phyloP scores from a whole-genome alignment of 768 basidiomycete genomes.

The Leccinum rimulosum region DNA sequence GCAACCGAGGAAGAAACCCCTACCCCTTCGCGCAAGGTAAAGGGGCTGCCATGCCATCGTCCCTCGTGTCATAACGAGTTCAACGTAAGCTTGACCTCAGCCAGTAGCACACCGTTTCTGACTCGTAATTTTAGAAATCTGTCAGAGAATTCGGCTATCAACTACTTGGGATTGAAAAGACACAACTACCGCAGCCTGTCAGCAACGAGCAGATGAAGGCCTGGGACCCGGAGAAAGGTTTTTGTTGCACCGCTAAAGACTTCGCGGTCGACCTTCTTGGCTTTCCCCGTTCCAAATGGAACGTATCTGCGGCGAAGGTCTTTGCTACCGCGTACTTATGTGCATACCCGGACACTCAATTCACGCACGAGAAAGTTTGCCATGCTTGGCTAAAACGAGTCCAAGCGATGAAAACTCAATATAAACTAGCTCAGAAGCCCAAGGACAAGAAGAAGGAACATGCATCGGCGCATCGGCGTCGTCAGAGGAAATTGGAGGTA shows the following conservation, averaged over 20 bases:
- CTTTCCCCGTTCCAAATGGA: not conserved
- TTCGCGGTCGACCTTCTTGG: not conserved
- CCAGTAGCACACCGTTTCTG: not conserved
- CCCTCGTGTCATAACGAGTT: not conserved
- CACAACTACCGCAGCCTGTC: not conserved
- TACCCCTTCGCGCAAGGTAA: not conserved
- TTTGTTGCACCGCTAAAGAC: not conserved
- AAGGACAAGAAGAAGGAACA: not conserved
- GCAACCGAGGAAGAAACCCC: too few relatives aligned
- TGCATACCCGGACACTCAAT: not conserved
- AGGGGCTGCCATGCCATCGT: not conserved
- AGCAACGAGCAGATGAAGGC: not conserved
- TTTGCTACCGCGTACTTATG: not conserved
- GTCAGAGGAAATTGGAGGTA: not conserved
- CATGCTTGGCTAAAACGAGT: not conserved
- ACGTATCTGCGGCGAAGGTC: not conserved
- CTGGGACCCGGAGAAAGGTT: not conserved
- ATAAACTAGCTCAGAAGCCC: not conserved
- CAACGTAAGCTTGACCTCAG: not conserved
- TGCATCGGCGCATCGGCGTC: not conserved
- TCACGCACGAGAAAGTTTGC: not conserved
- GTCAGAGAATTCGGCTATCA: not conserved
- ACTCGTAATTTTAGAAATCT: not conserved
- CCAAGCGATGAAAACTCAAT: not conserved
- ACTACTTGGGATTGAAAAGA: not conserved